Base-by-base conservation (phyloP, 495 filamentous ascomycete species). In the Tetracladium marchalianum region DNA sequence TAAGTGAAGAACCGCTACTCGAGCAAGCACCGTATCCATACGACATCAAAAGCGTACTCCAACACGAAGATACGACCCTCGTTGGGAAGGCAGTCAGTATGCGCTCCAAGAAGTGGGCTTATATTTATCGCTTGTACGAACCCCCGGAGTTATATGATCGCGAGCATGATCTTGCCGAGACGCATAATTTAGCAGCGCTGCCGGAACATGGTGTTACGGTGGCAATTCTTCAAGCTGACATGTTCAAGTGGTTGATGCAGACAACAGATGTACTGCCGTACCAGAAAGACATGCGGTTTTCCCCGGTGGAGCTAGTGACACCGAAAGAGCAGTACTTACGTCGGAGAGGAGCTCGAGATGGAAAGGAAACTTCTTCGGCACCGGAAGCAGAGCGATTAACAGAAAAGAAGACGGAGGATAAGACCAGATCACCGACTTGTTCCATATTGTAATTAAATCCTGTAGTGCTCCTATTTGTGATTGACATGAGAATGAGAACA, bases 71-170 rank as follows among this genome's bases (percentile, higher is more conserved):
- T 39, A 61, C 56, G 4, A 42, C 35, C 11, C 40, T 54, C 10
- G 56, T 61, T 33, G 58, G 58, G 0, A 61, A 63, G 36, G 54
- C 54, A 1, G 52, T 63, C 15, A 48, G 50, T 12, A 46, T 60
- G 19, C 44, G 58, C 37, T 47, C 55, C 44, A 31, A 46, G 11
- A 15, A 52, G 10, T 58, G 52, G 49, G 53, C 53, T 10, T 61
- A 54, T 40, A 44, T 59, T 15, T 63, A 59, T 41, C 43, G 54
- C 24, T 42, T 61, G 49, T 58, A 63, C 40, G 56, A 59, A 46
- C 53, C 56, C 27, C 42, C 53, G 10, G 58, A 61, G 50, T 35
- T 63, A 40, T 59, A 61, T 38, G 39, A 55, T 44, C 52, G 53
- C 15, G 10, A 42, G 4, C 17, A 50, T 19, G 54, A 60, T 41